Base-by-base conservation (phyloP, 768 basidiomycete species). In the Tulasnella sp. region DNA sequence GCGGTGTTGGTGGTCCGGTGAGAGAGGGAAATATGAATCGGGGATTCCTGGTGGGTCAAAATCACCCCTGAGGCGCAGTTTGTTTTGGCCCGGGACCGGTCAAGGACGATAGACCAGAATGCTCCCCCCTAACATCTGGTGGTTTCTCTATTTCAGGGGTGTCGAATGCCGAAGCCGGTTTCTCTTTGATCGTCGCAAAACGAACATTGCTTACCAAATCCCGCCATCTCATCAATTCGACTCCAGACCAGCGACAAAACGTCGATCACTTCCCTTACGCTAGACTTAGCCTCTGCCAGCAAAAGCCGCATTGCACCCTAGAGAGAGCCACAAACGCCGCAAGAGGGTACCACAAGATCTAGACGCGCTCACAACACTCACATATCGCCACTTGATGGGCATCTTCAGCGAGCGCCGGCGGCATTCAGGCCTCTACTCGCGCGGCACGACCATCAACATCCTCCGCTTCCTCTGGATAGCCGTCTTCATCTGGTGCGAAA, bases 401-500 rank as follows among this genome's bases (percentile, higher is more conserved):
- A 56, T 62, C 40, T 77, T 40, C 58, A 71, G 71, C 40, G 77
- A 78, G 31, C 56, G 77, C 68, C 38, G 78, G 34, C 40, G 78
- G 36, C 73, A 71, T 34, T 42, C 78, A n/a, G 71, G 73, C 38
- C 71, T 79, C 6, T 80, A 71, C 82, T 76, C 46, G 18, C 73
- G 78, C 39, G 38, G 62, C 40, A 79, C 78, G 18, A 74, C 78
- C 44, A 72, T 91, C 81, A 88, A 88, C 73, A 82, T 85, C 42
- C 85, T 93, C n/a, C 87, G 90, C 77, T 81, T 86, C 7, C 56
- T 88, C 38, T 95, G 94, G 94, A 84, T 92, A 31, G 80, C 90
- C 10, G 82, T 89, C 62, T 87, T 93, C 71, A 77, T 92, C 52
- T 95, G 92, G 92, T 89, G 88, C 82, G 96, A 97, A 83, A 84